Percentiles rank a stretch among this genome's conserved stretches.
Conservation (phyloP, 2,329 filamentous ascomycete genomes). For the Epichloe brachyelytri region DNA sequence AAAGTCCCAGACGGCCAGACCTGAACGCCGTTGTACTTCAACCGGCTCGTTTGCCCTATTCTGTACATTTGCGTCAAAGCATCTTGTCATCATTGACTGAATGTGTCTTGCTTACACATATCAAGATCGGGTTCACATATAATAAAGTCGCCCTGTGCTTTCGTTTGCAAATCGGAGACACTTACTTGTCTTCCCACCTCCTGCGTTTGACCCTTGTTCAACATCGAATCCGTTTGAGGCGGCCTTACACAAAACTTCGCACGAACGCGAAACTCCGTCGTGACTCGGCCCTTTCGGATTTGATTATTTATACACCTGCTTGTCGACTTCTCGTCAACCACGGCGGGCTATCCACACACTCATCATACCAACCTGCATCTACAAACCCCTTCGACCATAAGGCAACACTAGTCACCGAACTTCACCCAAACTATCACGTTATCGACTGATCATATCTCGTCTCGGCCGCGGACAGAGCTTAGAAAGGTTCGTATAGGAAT, state of each 20-base stretch:
- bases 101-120: neutral
- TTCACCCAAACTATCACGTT: too few species aligned
- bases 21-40: neutral
- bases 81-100: too few species aligned
- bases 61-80: neutral
- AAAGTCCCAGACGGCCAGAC: neutral
- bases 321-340: neutral
- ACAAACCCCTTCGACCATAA: too few species aligned
- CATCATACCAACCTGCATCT: too few species aligned
- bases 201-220: conserved; percentile 4
- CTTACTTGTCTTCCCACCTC: neutral
- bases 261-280: neutral
- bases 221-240: conserved; percentile 2
- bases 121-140: neutral
- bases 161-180: conserved; percentile 2
- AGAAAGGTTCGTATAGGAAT: too few species aligned
- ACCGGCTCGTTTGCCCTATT: neutral
- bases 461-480: too few species aligned
- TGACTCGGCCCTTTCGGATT: neutral
- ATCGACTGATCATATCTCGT: too few species aligned
- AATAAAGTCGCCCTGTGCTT: neutral
- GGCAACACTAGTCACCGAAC: too few species aligned
- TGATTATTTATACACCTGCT: neutral
- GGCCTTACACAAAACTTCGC: neutral
- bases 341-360: neutral